Evolutionary conservation across 2,329 filamentous ascomycete genomes (phyloP).

Genomic region (Diplodia mutila): DNA sequence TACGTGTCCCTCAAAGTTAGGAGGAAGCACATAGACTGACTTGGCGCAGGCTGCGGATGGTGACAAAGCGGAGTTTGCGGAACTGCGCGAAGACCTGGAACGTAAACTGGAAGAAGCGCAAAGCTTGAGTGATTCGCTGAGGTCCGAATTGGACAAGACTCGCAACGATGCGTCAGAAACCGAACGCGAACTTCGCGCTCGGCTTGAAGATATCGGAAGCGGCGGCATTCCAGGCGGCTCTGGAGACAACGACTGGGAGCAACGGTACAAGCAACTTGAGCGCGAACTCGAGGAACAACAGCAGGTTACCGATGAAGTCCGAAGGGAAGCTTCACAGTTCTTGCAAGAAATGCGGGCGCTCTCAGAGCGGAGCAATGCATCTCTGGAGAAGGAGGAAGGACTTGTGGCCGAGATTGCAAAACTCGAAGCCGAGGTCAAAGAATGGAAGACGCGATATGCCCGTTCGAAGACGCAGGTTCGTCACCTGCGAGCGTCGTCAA

Average conservation of each 20-base stretch:
- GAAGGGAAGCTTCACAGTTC: slow-evolving; percentile 79
- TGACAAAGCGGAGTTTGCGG: slow-evolving; percentile 63
- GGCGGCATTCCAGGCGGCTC: slow-evolving; percentile 31
- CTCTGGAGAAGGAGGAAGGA: slow-evolving; percentile 80
- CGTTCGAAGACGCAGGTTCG: slow-evolving; percentile 85
- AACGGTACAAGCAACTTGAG: slow-evolving; percentile 50
- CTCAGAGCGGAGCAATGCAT: slow-evolving; percentile 76
- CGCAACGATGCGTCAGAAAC: slow-evolving; percentile 69
- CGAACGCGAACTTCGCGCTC: slow-evolving; percentile 64
- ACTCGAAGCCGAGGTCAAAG: slow-evolving; percentile 80
- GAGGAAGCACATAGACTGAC: slow-evolving; percentile 6
- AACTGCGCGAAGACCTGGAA: slow-evolving; percentile 61
- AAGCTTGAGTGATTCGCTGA: slow-evolving; percentile 73
- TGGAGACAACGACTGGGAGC: slow-evolving; percentile 40
- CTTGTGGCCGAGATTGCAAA: slow-evolving; percentile 74
- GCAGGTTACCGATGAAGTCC: slow-evolving; percentile 82
- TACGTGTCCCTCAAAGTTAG: slow-evolving; percentile 33
- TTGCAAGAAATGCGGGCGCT: slow-evolving; percentile 86
- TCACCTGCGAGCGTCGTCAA: slow-evolving; percentile 77
- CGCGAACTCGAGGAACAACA: slow-evolving; percentile 76
- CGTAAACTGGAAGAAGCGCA: slow-evolving; percentile 66
- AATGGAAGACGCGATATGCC: slow-evolving; percentile 90
- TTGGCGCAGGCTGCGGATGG: slow-evolving; percentile 51
- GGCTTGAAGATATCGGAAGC: slow-evolving; percentile 59
- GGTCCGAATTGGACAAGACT: slow-evolving; percentile 75